Evolutionary conservation across 73 alveolate genomes (phyloP), one percentile per base, ranked within the genome.

Genomic region (Paramecium tetraurelia): DNA sequence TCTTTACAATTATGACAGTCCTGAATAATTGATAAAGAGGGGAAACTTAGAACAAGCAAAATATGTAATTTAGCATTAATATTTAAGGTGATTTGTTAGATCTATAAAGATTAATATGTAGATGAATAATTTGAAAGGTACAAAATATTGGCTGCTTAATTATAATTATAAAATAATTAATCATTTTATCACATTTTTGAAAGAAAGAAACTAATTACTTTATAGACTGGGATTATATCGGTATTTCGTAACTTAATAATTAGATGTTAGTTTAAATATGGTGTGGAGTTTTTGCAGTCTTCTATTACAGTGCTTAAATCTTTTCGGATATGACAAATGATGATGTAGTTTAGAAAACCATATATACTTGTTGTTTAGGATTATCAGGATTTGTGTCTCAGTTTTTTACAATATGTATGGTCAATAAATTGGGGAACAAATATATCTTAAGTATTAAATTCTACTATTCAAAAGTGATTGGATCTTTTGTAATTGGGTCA

Each of bases 281-380:
- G 88, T 76, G 88, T 76, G 88, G 71, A 76, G 9, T 58, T 1
- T 76, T 76, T 40, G 48, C 70, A 18, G 88, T 76, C 7, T 76
- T 76, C n/a, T 76, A 76, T 18, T 76, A 35, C 4, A 76, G 70
- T 35, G 70, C 88, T 29, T 35, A 76, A 29, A 76, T 76, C 7
- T 76, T 76, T 27, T 7, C 11, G 1, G 8, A 76, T 29, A 18
- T 76, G 14, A 2, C 88, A 4, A 20, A 76, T 35, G 88, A 29
- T 33, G 70, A 35, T 35, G 16, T 76, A 10, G 33, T 36, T 4
- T 21, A 33, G 16, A 36, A 12, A 16, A 76, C 70, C 10, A 40
- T 36, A 2, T 76, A 76, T 29, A 76, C 88, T 7, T 22, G 35
- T 35, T 38, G 69, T 76, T 29, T 76, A 7, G 88, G 88, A 38